phyloP scores from a whole-genome alignment of 495 filamentous ascomycete genomes.

The Parachaetomium inaequale region DNA sequence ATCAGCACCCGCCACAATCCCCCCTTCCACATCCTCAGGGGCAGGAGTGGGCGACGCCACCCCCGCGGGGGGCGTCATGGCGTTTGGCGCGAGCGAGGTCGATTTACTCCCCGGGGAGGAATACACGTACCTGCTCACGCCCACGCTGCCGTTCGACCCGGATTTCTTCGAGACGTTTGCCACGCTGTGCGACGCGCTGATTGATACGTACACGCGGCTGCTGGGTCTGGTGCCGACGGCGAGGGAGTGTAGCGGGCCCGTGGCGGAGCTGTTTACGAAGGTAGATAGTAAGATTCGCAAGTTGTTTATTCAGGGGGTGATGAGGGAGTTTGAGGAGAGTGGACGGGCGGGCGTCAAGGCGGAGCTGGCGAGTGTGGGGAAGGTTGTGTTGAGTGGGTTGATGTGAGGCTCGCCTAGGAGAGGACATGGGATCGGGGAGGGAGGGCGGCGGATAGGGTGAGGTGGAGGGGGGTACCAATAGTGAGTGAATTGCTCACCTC shows the following conservation, averaged over 20 bases:
- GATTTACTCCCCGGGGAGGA: slow-evolving; percentile 66
- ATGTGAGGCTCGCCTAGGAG: too few species aligned
- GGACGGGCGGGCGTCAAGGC: slow-evolving; percentile 68
- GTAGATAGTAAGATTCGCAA: slow-evolving; percentile 82
- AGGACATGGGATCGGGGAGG: not conserved
- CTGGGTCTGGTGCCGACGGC: slow-evolving; percentile 66
- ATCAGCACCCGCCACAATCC: slow-evolving; percentile 24
- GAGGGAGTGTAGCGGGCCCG: slow-evolving; percentile 54
- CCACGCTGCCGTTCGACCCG: slow-evolving; percentile 91
- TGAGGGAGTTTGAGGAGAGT: slow-evolving; percentile 90
- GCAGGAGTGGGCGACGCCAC: slow-evolving; percentile 11
- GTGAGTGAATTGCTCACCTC: too few species aligned
- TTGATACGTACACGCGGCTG: slow-evolving; percentile 83
- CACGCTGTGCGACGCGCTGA: slow-evolving; percentile 93
- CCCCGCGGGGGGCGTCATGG: slow-evolving; percentile 41
- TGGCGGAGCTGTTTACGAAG: slow-evolving; percentile 83
- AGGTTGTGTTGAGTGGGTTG: slow-evolving; percentile 84
- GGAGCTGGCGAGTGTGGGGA: slow-evolving; percentile 79
- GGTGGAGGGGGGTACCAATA: not conserved
- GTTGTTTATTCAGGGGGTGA: slow-evolving; percentile 75
- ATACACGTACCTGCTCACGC: slow-evolving; percentile 84
- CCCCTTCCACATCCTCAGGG: slow-evolving; percentile 4
- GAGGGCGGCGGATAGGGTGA: not conserved
- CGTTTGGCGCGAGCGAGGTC: slow-evolving; percentile 43
- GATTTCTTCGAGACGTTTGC: slow-evolving; percentile 97